Base-by-base conservation (phyloP, 306 rosid genomes). In the Arachis stenosperma region DNA sequence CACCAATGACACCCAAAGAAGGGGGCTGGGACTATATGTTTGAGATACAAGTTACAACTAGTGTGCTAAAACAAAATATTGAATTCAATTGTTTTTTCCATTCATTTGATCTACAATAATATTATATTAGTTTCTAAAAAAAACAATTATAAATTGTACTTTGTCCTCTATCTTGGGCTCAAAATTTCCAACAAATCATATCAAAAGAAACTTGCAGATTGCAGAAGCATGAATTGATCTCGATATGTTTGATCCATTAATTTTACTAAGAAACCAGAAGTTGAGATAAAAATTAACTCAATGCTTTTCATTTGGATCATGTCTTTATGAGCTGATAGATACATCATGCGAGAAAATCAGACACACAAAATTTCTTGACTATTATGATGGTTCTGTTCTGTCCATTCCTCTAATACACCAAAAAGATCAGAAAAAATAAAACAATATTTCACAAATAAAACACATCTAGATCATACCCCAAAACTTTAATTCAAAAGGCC, bases 191-290 rank as follows among this genome's bases (percentile, higher is more conserved):
- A 44, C 13, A 17, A 5, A 29, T 42, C 29, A n/a, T 9, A 64
- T 37, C 33, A 66, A 57, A 43, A 44, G 29, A 56, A 4, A 6
- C 10, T 55, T 47, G 17, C 51, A 66, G 15, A 46, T 57, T 75
- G 33, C 58, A 36, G 27, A 15, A 63, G 48, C 71, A 52, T 27
- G 59, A 60, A 52, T n/a, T 60, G 67, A 51, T 63, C 54, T 56
- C 69, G 52, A 75, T 63, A 17, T 68, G 36, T 14, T 5, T 67
- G n/a, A 9, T 58, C 30, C 66, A 73, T 61, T 52, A 61, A 80
- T 54, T 46, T 29, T 43, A 36, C 43, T 44, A 17, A 17, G 72
- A 74, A 74, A 74, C 44, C 75, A 57, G 36, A 50, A 69, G 69
- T 58, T 69, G 48, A 74, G 65, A 36, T 9, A 47, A 6, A n/a